phyloP scores from a whole-genome alignment of 192 early-diverging fungal genomes.

The Umbelopsis isabellina region DNA sequence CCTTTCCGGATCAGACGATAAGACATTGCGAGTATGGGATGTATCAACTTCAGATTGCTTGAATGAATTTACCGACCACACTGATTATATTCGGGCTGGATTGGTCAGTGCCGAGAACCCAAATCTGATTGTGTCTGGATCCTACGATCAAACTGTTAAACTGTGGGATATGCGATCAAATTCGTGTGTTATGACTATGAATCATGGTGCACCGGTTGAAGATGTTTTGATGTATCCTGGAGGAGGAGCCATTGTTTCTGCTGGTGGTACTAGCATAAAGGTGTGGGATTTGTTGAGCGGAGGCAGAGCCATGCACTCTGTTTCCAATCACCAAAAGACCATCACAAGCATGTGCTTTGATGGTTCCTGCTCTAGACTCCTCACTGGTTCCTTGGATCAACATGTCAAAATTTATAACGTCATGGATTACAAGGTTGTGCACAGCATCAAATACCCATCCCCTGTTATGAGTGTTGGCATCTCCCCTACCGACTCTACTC shows the following conservation, averaged over 20 bases:
- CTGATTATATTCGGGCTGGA: slow-evolving; percentile 89
- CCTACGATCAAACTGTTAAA: slow-evolving; percentile 94
- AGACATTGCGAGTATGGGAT: slow-evolving; percentile 93
- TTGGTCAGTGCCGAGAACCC: slow-evolving; percentile 76
- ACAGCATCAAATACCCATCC: slow-evolving; percentile 87
- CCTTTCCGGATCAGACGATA: slow-evolving; percentile 89
- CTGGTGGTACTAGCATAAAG: slow-evolving; percentile 80
- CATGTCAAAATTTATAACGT: slow-evolving; percentile 95
- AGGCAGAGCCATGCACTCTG: slow-evolving; percentile 70
- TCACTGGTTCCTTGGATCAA: slow-evolving; percentile 93
- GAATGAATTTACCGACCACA: slow-evolving; percentile 76
- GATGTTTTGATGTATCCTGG: slow-evolving; percentile 82
- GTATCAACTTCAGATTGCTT: slow-evolving; percentile 79
- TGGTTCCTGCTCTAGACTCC: slow-evolving; percentile 68
- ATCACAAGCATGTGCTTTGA: slow-evolving; percentile 91
- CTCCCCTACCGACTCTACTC: slow-evolving; percentile 85
- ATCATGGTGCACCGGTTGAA: slow-evolving; percentile 90
- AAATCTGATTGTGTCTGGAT: slow-evolving; percentile 81
- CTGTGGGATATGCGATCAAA: slow-evolving; percentile 90
- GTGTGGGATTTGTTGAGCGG: slow-evolving; percentile 89
- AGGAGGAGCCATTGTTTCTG: slow-evolving; percentile 76
- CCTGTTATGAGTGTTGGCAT: slow-evolving; percentile 90
- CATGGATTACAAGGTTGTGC: slow-evolving; percentile 83
- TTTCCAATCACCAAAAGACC: slow-evolving; percentile 96
- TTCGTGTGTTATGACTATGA: slow-evolving; percentile 72